phyloP scores from a whole-genome alignment of 148 eudicot genomes.

The Arctostaphylos glauca region DNA sequence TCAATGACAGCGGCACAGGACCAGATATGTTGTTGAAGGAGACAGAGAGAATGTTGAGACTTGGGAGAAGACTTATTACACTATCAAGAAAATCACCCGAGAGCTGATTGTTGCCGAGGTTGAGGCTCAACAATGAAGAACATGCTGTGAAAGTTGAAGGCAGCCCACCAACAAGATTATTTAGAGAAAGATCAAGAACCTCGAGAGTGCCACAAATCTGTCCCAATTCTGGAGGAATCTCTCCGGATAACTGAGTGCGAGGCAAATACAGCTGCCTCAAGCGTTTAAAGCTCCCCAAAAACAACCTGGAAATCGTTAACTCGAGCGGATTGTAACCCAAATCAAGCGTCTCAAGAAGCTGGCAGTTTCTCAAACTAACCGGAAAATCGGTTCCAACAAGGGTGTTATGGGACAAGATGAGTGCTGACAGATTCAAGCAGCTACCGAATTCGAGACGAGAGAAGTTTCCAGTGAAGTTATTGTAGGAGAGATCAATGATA shows the following conservation, averaged over 20 bases:
- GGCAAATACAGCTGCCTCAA: slow-evolving; percentile 35
- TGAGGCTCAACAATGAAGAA: slow-evolving; percentile 37
- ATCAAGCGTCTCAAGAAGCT: slow-evolving; percentile 36
- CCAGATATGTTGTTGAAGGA: slow-evolving; percentile 53
- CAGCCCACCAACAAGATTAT: slow-evolving; percentile 37
- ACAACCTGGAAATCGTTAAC: slow-evolving; percentile 28
- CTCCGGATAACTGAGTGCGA: slow-evolving; percentile 35
- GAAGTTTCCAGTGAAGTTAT: slow-evolving; percentile 41
- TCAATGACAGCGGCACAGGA: slow-evolving; percentile 32
- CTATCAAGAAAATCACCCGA: slow-evolving; percentile 39
- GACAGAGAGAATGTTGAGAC: slow-evolving; percentile 37
- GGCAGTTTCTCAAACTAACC: slow-evolving; percentile 32
- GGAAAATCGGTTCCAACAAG: slow-evolving; percentile 37
- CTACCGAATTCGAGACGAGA: slow-evolving; percentile 30
- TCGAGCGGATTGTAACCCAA: slow-evolving; percentile 34
- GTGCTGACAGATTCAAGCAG: slow-evolving; percentile 35
- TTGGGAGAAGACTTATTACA: slow-evolving; percentile 33
- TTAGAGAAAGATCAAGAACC: slow-evolving; percentile 49
- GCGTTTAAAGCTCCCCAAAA: slow-evolving; percentile 30
- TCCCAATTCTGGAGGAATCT: slow-evolving; percentile 42
- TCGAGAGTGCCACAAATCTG: slow-evolving; percentile 33
- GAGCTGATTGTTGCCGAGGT: slow-evolving; percentile 44
- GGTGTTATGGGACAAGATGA: slow-evolving; percentile 35
- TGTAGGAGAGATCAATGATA: slow-evolving; percentile 39
- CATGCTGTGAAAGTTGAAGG: slow-evolving; percentile 39